A percentile compares a stretch with the other conserved stretches of the same genome.
Conservation (phyloP, 176 grass and related monocot genomes). For the Avena atlantica region DNA sequence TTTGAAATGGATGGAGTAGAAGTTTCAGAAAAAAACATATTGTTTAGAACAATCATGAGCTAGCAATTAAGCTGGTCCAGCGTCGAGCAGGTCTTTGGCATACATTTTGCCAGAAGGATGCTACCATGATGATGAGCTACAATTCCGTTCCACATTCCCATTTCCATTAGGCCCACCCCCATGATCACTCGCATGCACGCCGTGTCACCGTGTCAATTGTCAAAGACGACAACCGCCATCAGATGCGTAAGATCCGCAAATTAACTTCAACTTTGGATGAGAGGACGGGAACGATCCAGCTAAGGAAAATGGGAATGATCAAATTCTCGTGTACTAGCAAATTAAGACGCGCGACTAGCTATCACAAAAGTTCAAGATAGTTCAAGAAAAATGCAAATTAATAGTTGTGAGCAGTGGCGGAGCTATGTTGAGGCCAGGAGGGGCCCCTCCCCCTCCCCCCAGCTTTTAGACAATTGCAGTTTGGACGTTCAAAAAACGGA, state of each 20-base stretch:
- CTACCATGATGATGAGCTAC: conserved; percentile 36
- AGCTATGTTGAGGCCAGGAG: too few relatives aligned
- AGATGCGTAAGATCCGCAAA: conserved; percentile 46
- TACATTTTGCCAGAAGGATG: conserved; percentile 19
- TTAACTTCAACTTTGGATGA: background rate
- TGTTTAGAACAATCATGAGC: conserved; percentile 41
- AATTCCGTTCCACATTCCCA: conserved; percentile 20
- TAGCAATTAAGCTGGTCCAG: conserved; percentile 48
- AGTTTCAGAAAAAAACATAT: background rate
- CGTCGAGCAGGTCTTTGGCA: conserved; percentile 4
- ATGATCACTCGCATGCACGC: conserved; percentile 44
- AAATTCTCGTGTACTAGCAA: too few relatives aligned
- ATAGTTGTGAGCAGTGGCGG: too few relatives aligned
- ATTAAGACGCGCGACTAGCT: too few relatives aligned
- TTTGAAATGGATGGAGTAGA: background rate
- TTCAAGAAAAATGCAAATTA: too few relatives aligned
- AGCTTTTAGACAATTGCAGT: too few relatives aligned
- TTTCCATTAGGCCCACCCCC: conserved; percentile 39
- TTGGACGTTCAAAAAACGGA: too few relatives aligned
- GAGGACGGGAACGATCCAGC: background rate
- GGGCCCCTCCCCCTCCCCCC: too few relatives aligned
- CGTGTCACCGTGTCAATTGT: background rate
- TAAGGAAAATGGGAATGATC: too few relatives aligned
- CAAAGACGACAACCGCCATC: conserved; percentile 15
- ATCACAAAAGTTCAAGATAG: too few relatives aligned